Percentiles rank a stretch among this genome's conserved stretches.
Conservation (phyloP, 768 basidiomycete genomes). For the Phaeotremella fagi region DNA sequence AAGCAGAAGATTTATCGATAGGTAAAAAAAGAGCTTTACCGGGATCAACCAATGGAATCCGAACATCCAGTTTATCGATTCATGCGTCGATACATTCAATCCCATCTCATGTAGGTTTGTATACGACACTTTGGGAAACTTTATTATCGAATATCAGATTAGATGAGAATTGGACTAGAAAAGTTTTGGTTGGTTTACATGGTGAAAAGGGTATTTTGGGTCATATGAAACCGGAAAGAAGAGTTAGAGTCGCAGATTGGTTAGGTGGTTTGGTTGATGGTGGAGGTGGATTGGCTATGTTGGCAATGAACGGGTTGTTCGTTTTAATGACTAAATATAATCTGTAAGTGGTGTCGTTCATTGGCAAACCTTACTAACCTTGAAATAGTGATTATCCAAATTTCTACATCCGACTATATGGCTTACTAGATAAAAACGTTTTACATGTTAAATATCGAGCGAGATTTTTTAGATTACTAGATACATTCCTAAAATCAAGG, state of each 20-base stretch:
- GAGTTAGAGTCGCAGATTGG: constrained; percentile 47
- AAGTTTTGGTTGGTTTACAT: constrained; percentile 47
- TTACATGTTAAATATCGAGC: constrained; percentile 89
- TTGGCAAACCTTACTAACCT: neutral
- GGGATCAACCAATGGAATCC: constrained; percentile 5
- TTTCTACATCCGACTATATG: constrained; percentile 88
- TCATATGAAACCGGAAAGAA: constrained; percentile 31
- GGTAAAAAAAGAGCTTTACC: neutral
- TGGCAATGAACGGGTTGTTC: constrained; percentile 87
- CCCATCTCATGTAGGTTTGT: constrained; percentile 15
- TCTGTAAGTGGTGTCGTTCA: constrained; percentile 59
- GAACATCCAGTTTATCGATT: constrained; percentile 23
- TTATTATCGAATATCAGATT: constrained; percentile 19
- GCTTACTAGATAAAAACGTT: constrained; percentile 78
- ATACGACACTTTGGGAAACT: constrained; percentile 33
- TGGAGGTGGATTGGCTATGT: constrained; percentile 78
- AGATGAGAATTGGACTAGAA: constrained; percentile 33
- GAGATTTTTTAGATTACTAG: constrained; percentile 87
- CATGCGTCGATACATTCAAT: constrained; percentile 25
- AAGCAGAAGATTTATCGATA: constrained; percentile 8
- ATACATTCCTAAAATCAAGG: constrained; percentile 88
- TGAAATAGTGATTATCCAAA: constrained; percentile 79
- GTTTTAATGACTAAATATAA: constrained; percentile 88
- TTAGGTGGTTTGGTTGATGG: constrained; percentile 34
- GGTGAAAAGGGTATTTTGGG: constrained; percentile 35